These are phyloP conservation scores for Chalciporus sp. DNA, from an alignment of 1,284 basidiomycete genomes.

Conservation along the genomic window DNA sequence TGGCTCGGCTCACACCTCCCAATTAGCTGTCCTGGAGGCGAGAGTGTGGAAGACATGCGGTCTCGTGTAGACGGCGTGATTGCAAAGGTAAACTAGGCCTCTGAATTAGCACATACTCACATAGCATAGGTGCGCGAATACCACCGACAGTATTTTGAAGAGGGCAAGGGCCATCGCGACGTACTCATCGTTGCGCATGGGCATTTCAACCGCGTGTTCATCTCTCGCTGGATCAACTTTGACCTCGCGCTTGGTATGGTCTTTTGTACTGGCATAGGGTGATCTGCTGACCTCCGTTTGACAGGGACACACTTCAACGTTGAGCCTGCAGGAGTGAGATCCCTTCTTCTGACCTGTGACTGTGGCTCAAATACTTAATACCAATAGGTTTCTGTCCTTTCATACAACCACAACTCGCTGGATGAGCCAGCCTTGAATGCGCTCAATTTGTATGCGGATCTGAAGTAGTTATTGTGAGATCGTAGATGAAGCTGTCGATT, in stretches of 20 bases:
- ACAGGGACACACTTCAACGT: constrained; percentile 79
- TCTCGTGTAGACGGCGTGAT: constrained; percentile 79
- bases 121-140: constrained; percentile 66
- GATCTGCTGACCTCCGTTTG: constrained; percentile 4
- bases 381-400: constrained; percentile 63
- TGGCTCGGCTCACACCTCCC: not conserved
- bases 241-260: constrained; percentile 62
- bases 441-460: constrained; percentile 66
- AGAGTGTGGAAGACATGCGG: constrained; percentile 80
- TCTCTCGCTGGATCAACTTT: constrained; percentile 79
- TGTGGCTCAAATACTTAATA: constrained; percentile 6
- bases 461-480: constrained; percentile 30
- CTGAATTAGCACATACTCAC: constrained; percentile 1
- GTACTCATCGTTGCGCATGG: constrained; percentile 80
- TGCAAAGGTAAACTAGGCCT: constrained; percentile 47
- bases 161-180: constrained; percentile 64
- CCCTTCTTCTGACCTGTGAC: not conserved
- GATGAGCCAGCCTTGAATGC: constrained; percentile 76
- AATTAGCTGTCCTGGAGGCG: constrained; percentile 81
- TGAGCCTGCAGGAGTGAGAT: constrained; percentile 74
- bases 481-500: not conserved
- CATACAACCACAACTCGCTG: constrained; percentile 78
- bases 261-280: not conserved
- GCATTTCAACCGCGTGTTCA: constrained; percentile 84
- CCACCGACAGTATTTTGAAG: constrained; percentile 72